Evolutionary conservation across 2,329 filamentous ascomycete species (phyloP).

Genomic region (Dothiorella sarmentorum): DNA sequence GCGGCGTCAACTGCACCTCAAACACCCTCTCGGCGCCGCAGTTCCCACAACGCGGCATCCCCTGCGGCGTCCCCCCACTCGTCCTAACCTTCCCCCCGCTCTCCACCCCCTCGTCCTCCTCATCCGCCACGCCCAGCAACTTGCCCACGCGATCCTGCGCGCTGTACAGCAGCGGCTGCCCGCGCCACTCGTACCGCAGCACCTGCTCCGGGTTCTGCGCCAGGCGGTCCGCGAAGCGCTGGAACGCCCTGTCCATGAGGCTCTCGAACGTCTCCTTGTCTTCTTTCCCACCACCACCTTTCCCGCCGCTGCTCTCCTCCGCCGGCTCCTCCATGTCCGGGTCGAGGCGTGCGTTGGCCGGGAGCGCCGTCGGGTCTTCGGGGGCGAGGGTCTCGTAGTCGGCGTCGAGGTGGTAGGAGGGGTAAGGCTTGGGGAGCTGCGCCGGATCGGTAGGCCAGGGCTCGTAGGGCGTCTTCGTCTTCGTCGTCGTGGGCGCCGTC

Average conservation of each 20-base stretch:
- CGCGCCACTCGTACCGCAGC: constrained; percentile 49
- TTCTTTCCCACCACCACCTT: constrained; percentile 36
- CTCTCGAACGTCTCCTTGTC: constrained; percentile 49
- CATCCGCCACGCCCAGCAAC: constrained; percentile 46
- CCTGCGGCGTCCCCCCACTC: constrained; percentile 27
- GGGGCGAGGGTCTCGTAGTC: constrained; percentile 84
- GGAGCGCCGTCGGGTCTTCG: constrained; percentile 47
- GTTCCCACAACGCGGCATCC: constrained; percentile 71
- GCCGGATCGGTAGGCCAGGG: constrained; percentile 28
- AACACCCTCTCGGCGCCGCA: constrained; percentile 77
- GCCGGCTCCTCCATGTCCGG: constrained; percentile 30
- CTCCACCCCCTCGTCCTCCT: neutral
- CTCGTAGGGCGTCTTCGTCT: constrained; percentile 56
- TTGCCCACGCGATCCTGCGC: constrained; percentile 71
- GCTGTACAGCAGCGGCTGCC: constrained; percentile 67
- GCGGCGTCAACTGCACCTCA: constrained; percentile 87
- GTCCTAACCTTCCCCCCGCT: constrained; percentile 28
- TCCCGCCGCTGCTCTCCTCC: constrained; percentile 16
- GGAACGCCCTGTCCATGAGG: constrained; percentile 49
- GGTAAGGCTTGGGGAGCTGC: constrained; percentile 66
- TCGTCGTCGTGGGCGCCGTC: constrained; percentile 23
- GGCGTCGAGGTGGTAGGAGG: constrained; percentile 75
- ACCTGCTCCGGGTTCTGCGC: constrained; percentile 51
- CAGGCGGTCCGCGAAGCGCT: constrained; percentile 50
- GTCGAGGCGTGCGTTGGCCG: constrained; percentile 44